Percentiles rank a stretch among this genome's conserved stretches.
Conservation (phyloP, 192 early-diverging fungal species). For the Neocallimastix lanati region DNA sequence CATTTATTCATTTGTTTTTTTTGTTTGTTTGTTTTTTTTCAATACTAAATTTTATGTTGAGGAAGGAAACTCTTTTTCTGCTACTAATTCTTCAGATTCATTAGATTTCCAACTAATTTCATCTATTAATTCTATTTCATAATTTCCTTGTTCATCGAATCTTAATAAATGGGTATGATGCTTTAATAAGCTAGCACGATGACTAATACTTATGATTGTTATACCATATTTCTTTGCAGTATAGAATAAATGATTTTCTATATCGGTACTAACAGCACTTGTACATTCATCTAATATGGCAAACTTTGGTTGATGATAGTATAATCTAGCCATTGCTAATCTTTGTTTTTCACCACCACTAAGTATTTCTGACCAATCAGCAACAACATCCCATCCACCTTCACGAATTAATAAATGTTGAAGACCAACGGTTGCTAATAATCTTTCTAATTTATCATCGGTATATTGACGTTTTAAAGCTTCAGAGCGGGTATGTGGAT, state of each 20-base stretch:
- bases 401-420: constrained; percentile 67
- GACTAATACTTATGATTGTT: constrained; percentile 79
- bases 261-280: constrained; percentile 79
- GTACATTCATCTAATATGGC: constrained; percentile 92
- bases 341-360: constrained; percentile 92
- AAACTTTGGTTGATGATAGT: constrained; percentile 87
- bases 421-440: constrained; percentile 72
- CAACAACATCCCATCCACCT: constrained; percentile 59
- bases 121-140: constrained; percentile 21
- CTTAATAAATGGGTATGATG: constrained; percentile 67
- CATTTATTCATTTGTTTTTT: no score
- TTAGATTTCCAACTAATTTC: not conserved
- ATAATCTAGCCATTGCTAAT: constrained; percentile 83
- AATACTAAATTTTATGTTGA: not conserved
- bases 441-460: constrained; percentile 57
- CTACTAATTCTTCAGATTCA: not conserved
- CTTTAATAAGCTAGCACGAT: constrained; percentile 83
- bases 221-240: constrained; percentile 42
- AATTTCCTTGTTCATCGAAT: constrained; percentile 42
- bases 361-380: constrained; percentile 56
- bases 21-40: no score
- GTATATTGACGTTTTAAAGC: constrained; percentile 51
- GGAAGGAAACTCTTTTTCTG: not conserved
- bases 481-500: constrained; percentile 71
- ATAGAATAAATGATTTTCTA: constrained; percentile 78